Evolutionary conservation across 805 yeast genomes (phyloP).

Genomic region (Ogataea dorogensis): DNA sequence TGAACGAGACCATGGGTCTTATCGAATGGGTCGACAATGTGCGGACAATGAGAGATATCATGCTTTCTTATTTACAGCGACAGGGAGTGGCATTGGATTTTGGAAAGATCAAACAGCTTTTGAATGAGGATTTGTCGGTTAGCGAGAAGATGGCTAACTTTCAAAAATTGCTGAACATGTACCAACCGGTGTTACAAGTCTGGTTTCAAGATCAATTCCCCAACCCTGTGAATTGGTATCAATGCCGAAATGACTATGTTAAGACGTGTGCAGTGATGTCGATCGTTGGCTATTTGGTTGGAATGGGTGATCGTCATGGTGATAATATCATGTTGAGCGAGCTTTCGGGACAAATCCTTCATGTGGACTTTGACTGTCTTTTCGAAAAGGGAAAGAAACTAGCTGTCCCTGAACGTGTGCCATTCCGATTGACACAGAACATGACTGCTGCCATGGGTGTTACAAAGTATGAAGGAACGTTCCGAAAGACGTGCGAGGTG

Average conservation of each 20-base stretch:
- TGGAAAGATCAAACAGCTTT: constrained; percentile 24
- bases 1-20: constrained; percentile 83
- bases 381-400: constrained; percentile 80
- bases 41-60: constrained; percentile 64
- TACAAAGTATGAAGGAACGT: constrained; percentile 85
- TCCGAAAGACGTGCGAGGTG: constrained; percentile 81
- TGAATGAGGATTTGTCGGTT: constrained; percentile 24
- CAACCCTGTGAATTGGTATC: constrained; percentile 86
- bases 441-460: constrained; percentile 86
- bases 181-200: constrained; percentile 72
- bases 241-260: constrained; percentile 69
- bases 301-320: constrained; percentile 95
- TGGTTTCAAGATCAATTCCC: constrained; percentile 92
- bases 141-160: constrained; percentile 39
- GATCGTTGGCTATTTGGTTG: constrained; percentile 90
- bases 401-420: constrained; percentile 88
- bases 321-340: constrained; percentile 81
- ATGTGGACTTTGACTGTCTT: constrained; percentile 95
- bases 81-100: constrained; percentile 30
- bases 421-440: constrained; percentile 87
- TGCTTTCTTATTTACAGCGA: constrained; percentile 33
- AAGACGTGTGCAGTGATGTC: constrained; percentile 95
- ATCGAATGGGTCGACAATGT: constrained; percentile 87
- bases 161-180: constrained; percentile 32
- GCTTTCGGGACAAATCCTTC: constrained; percentile 75